Conservation (phyloP, 441 rosid genomes). For the Isatis lusitanica region DNA sequence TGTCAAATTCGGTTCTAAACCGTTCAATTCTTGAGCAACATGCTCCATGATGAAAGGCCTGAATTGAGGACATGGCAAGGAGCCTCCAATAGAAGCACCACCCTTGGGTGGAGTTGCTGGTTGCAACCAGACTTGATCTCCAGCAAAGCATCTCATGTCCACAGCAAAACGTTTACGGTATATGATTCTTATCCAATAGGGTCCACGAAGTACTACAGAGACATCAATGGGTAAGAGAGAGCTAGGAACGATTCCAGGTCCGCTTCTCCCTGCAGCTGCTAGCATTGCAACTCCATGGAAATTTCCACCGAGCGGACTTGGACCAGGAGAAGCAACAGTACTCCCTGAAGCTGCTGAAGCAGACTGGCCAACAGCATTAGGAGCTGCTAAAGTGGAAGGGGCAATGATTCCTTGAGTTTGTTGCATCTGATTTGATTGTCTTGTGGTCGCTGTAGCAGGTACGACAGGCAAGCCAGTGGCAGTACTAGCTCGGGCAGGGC, state of each 20-base stretch:
- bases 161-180: slow-evolving; percentile 96
- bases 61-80: slow-evolving; percentile 99
- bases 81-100: slow-evolving; percentile 91
- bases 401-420: slow-evolving; percentile 64
- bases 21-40: slow-evolving; percentile 97
- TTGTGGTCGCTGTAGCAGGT: slow-evolving; percentile 52
- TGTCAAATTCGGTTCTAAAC: slow-evolving; percentile 75
- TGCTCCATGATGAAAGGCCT: slow-evolving; percentile 99
- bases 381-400: slow-evolving; percentile 37
- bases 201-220: slow-evolving; percentile 97
- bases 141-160: slow-evolving; percentile 99
- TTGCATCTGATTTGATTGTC: slow-evolving; percentile 62
- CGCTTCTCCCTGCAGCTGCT: slow-evolving; percentile 82
- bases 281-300: slow-evolving; percentile 78
- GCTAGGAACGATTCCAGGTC: slow-evolving; percentile 98
- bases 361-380: slow-evolving; percentile 51
- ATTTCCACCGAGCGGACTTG: slow-evolving; percentile 60
- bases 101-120: slow-evolving; percentile 99
- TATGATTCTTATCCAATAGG: slow-evolving; percentile 95
- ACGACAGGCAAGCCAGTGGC: slow-evolving; percentile 61
- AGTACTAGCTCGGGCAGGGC: slow-evolving; percentile 95
- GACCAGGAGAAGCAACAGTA: slow-evolving; percentile 45
- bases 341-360: slow-evolving; percentile 48
- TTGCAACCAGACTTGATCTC: slow-evolving; percentile 99
- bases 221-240: slow-evolving; percentile 97